These are phyloP conservation scores for Helenozyma baotianmanensis DNA, from an alignment of 805 yeast species.

Conservation along the genomic window DNA sequence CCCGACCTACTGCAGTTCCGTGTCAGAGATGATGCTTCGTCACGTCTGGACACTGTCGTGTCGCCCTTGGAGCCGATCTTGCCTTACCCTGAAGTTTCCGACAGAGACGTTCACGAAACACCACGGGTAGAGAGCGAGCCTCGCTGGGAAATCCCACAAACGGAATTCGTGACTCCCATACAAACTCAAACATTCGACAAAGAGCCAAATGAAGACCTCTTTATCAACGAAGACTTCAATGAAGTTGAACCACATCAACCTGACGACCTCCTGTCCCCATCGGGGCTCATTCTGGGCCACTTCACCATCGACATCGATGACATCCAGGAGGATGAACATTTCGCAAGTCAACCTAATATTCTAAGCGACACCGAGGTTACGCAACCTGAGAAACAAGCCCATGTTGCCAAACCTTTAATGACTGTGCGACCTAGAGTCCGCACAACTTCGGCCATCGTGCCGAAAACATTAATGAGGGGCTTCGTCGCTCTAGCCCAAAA, in stretches of 20 bases:
- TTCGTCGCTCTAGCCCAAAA: slow-evolving; percentile 14
- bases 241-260: background rate
- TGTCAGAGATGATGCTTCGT: too few species aligned
- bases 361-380: background rate
- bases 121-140: too few species aligned
- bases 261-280: slow-evolving; percentile 4
- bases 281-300: slow-evolving; percentile 13
- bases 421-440: background rate
- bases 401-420: too few species aligned
- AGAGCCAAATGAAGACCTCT: background rate
- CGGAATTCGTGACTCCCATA: too few species aligned
- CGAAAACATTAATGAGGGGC: slow-evolving; percentile 5
- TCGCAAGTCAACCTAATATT: too few species aligned
- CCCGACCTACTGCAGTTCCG: too few species aligned
- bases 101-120: too few species aligned
- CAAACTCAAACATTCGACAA: too few species aligned
- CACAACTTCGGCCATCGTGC: background rate
- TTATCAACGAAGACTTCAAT: background rate
- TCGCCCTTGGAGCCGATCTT: too few species aligned
- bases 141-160: too few species aligned
- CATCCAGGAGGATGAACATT: background rate
- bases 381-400: background rate
- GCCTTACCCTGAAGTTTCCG: too few species aligned
- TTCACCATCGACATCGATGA: slow-evolving; percentile 13
- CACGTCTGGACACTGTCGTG: too few species aligned